A percentile compares a stretch with the other conserved stretches of the same genome.
These are phyloP conservation scores for Drosera spatulata DNA, from an alignment of 179 eudicot species.

Conservation along the genomic window DNA sequence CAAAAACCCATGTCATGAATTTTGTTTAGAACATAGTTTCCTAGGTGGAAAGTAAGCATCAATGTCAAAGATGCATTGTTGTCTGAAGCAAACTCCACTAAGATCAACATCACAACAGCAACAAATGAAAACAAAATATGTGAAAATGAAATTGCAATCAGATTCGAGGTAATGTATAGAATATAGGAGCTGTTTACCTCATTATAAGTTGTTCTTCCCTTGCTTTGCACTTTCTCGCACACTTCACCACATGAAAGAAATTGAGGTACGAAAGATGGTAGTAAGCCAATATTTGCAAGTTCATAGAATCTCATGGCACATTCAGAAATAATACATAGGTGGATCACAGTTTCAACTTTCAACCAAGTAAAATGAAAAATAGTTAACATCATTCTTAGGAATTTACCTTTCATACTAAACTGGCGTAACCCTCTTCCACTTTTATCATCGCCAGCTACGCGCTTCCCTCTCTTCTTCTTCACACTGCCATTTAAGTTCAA, in stretches of 20 bases:
- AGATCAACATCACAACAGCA: no score
- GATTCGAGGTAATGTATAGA: no score
- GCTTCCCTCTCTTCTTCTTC: conserved; percentile 84
- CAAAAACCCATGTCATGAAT: background rate
- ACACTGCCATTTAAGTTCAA: conserved; percentile 28
- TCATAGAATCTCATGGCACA: background rate
- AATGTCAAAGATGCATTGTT: no score
- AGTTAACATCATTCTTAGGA: background rate
- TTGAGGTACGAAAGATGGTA: background rate
- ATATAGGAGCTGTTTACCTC: conserved; percentile 48
- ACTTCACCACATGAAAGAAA: conserved; percentile 23
- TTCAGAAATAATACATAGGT: no score
- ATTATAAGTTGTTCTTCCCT: conserved; percentile 95
- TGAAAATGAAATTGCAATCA: no score
- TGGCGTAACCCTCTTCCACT: conserved; percentile 91
- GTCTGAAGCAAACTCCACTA: no score
- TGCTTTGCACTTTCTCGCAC: conserved; percentile 97
- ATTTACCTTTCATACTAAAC: conserved; percentile 92
- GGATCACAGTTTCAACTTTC: background rate
- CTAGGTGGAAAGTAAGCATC: background rate
- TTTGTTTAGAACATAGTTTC: background rate
- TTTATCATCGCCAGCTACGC: conserved; percentile 76
- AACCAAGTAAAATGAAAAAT: background rate
- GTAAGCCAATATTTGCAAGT: background rate
- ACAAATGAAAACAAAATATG: no score